These are phyloP conservation scores for Aethionema arabicum DNA, from an alignment of 345 rosid species.

Conservation along the genomic window DNA sequence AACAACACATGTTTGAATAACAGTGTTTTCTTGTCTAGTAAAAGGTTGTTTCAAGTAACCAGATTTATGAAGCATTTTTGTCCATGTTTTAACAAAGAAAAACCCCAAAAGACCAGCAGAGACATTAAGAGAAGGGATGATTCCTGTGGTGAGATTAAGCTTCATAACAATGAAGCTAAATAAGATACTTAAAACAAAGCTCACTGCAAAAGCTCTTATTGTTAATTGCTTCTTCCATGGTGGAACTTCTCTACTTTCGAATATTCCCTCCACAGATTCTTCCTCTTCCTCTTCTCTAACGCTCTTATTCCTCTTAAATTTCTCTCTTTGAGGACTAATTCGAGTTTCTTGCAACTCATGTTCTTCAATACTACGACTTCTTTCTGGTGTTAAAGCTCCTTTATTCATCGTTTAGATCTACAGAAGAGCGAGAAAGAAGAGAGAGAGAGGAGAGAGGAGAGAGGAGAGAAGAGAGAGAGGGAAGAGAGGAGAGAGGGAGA, in stretches of 20 bases:
- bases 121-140: slow-evolving; percentile 73
- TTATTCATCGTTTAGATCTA: slow-evolving; percentile 18
- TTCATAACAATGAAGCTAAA: slow-evolving; percentile 69
- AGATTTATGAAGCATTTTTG: slow-evolving; percentile 44
- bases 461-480: slow-evolving; percentile 11
- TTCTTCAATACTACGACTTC: slow-evolving; percentile 29
- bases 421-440: slow-evolving; percentile 27
- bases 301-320: slow-evolving; percentile 13
- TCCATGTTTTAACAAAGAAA: slow-evolving; percentile 65
- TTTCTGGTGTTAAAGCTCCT: slow-evolving; percentile 29
- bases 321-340: slow-evolving; percentile 25
- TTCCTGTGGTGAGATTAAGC: slow-evolving; percentile 66
- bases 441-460: slow-evolving; percentile 12
- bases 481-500: slow-evolving; percentile 12
- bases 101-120: slow-evolving; percentile 72
- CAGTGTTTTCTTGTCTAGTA: slow-evolving; percentile 84
- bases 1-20: slow-evolving; percentile 82
- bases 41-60: slow-evolving; percentile 72
- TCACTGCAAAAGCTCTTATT: slow-evolving; percentile 56
- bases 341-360: slow-evolving; percentile 37
- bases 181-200: slow-evolving; percentile 50
- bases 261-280: slow-evolving; percentile 49
- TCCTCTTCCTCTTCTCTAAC: slow-evolving; percentile 23
- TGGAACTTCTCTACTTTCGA: slow-evolving; percentile 49
- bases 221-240: slow-evolving; percentile 64